Percentiles rank a stretch among this genome's conserved stretches.
Evolutionary conservation across 768 basidiomycete genomes (phyloP).

Genomic region (Rhodosporidiobolus odoratus): DNA sequence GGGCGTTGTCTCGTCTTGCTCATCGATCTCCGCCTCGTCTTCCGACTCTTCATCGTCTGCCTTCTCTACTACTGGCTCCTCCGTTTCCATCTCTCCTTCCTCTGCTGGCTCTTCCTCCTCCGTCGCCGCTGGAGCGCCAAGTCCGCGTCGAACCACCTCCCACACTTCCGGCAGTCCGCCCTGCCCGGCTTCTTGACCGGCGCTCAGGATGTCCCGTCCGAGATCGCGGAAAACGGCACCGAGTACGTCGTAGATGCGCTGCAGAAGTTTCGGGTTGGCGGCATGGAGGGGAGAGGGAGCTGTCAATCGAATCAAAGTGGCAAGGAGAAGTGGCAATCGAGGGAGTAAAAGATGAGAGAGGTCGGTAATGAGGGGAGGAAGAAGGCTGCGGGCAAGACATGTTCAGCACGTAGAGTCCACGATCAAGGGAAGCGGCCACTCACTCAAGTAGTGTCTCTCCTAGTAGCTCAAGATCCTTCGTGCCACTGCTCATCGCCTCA

Average conservation of each 20-base stretch:
- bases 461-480: constrained; percentile 30
- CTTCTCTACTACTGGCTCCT: neutral
- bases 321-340: constrained; percentile 26
- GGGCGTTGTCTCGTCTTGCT: neutral
- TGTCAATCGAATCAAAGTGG: constrained; percentile 37
- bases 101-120: neutral
- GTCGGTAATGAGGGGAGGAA: constrained; percentile 37
- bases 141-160: constrained; percentile 31
- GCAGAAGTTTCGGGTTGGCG: constrained; percentile 36
- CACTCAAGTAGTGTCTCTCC: constrained; percentile 36
- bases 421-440: neutral
- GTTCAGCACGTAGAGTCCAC: neutral
- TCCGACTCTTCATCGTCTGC: constrained; percentile 11
- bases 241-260: constrained; percentile 37
- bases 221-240: constrained; percentile 35
- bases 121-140: constrained; percentile 21
- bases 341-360: constrained; percentile 29
- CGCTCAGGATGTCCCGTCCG: constrained; percentile 24
- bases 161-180: constrained; percentile 15
- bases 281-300: constrained; percentile 31
- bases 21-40: constrained; percentile 16
- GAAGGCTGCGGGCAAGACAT: constrained; percentile 7
- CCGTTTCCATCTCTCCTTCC: neutral
- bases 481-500: constrained; percentile 2
- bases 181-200: neutral